These are phyloP conservation scores for Cyclotella atomus DNA, from an alignment of 108 stramenopile genomes.

Conservation along the genomic window DNA sequence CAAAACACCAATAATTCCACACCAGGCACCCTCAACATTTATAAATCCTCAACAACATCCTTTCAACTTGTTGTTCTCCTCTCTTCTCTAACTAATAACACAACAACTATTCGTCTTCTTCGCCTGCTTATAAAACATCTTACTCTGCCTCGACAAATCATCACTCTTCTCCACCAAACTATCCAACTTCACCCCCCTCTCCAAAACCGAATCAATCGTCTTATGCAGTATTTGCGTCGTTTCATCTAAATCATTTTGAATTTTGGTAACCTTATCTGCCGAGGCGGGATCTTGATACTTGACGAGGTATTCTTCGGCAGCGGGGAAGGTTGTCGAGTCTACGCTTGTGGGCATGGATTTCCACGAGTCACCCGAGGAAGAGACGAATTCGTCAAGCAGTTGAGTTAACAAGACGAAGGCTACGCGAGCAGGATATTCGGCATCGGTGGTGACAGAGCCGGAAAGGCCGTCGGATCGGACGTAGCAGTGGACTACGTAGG, in stretches of 20 bases:
- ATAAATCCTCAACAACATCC: too few relatives aligned
- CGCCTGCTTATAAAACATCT: constrained; percentile 99
- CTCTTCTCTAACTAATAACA: constrained; percentile 72
- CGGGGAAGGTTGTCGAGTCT: constrained; percentile 68
- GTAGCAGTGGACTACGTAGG: constrained; percentile 98
- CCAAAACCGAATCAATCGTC: constrained; percentile 97
- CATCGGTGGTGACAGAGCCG: constrained; percentile 93
- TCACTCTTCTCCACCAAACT: constrained; percentile 95
- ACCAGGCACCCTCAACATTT: too few relatives aligned
- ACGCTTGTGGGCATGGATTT: constrained; percentile 56
- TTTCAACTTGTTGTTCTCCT: too few relatives aligned
- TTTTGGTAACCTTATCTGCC: constrained; percentile 98
- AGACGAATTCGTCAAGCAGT: constrained; percentile 93
- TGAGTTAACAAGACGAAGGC: constrained; percentile 97
- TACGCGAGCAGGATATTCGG: constrained; percentile 98
- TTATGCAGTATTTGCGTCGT: constrained; percentile 98
- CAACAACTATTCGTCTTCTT: constrained; percentile 99
- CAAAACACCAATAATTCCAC: background rate
- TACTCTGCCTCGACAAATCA: constrained; percentile 95
- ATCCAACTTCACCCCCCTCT: constrained; percentile 97
- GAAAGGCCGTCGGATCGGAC: constrained; percentile 95
- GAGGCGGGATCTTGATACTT: constrained; percentile 94
- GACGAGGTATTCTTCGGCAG: constrained; percentile 71
- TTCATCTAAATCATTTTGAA: constrained; percentile 98
- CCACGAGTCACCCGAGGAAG: constrained; percentile 71